These are phyloP conservation scores for Daldinia sp. DNA, from an alignment of 2,329 filamentous ascomycete genomes.

Conservation along the genomic window DNA sequence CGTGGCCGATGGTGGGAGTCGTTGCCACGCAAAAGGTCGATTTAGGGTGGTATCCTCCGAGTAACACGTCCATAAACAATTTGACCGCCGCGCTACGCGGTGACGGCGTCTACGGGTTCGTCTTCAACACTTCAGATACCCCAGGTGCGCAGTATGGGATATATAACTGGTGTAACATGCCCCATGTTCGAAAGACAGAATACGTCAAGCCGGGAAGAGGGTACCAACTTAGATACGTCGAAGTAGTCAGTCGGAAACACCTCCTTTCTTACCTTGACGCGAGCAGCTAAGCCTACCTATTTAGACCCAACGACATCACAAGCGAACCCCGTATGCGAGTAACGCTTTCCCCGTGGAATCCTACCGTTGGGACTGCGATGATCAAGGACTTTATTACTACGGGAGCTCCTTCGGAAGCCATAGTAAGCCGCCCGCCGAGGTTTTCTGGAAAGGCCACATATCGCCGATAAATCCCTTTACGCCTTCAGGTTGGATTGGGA, in stretches of 20 bases:
- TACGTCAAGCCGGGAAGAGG: constrained; percentile 64
- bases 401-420: constrained; percentile 60
- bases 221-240: constrained; percentile 77
- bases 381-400: constrained; percentile 75
- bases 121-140: constrained; percentile 72
- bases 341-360: constrained; percentile 80
- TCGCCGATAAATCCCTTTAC: constrained; percentile 72
- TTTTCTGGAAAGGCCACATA: constrained; percentile 72
- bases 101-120: constrained; percentile 74
- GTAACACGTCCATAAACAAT: constrained; percentile 65
- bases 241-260: constrained; percentile 64
- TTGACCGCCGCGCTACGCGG: constrained; percentile 64
- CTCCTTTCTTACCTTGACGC: not conserved
- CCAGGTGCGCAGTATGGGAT: constrained; percentile 65
- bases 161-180: constrained; percentile 91
- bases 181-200: constrained; percentile 74
- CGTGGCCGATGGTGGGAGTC: not conserved
- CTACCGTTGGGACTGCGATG: constrained; percentile 76
- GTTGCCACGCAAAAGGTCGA: constrained; percentile 45
- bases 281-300: not conserved
- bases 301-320: constrained; percentile 83
- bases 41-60: constrained; percentile 66
- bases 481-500: constrained; percentile 72
- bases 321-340: constrained; percentile 79
- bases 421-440: constrained; percentile 50